Percentiles rank a stretch among this genome's conserved stretches.
Evolutionary conservation across 129 eudicot genomes (phyloP).

Genomic region (Flaveria linearis): DNA sequence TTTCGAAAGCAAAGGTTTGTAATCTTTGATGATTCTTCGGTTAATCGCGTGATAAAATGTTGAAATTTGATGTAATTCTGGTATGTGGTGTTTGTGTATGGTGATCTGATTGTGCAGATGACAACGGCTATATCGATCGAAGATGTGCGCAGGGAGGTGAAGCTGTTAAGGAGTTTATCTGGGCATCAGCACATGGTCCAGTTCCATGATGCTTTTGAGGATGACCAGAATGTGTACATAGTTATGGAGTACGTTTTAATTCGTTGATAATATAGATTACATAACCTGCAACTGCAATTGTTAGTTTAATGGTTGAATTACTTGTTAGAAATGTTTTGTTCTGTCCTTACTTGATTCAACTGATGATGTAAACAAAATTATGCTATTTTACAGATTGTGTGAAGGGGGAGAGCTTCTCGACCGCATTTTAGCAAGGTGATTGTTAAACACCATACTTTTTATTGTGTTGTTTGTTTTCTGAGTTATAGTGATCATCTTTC

Average conservation of each 20-base stretch:
- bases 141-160: constrained; percentile 95
- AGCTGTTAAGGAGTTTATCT: constrained; percentile 82
- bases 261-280: not conserved
- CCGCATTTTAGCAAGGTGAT: constrained; percentile 86
- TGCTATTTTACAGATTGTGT: constrained; percentile 28
- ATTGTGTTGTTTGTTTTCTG: not conserved
- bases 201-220: constrained; percentile 92
- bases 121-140: constrained; percentile 93
- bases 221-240: constrained; percentile 77
- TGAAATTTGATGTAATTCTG: not conserved
- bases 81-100: not conserved
- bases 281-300: not conserved
- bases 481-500: constrained; percentile 10
- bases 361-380: not conserved
- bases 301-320: too few species aligned
- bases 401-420: constrained; percentile 60
- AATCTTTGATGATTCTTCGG: too few species aligned
- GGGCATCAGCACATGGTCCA: constrained; percentile 83
- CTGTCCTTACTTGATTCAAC: too few species aligned
- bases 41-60: too few species aligned
- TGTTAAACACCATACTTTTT: not conserved
- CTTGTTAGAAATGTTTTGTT: too few species aligned
- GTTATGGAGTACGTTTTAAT: constrained; percentile 86
- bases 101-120: constrained; percentile 58
- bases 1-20: constrained; percentile 86